Conservation (phyloP, 2,329 filamentous ascomycete genomes). For the Graphilbum fragrans region DNA sequence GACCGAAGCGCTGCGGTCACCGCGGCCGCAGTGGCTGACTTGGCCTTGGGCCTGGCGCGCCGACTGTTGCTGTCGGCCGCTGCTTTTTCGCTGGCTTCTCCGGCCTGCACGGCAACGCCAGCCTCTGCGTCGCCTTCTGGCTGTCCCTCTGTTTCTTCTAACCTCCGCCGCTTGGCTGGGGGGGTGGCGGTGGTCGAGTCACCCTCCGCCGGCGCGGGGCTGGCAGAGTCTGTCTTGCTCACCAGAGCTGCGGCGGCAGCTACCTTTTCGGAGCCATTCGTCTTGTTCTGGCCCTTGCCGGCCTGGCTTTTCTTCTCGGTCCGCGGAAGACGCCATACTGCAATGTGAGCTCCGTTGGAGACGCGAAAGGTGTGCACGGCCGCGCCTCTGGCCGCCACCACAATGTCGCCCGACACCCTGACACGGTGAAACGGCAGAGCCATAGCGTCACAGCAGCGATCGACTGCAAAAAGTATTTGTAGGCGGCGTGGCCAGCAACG, state of each 20-base stretch:
- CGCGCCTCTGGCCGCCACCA: constrained; percentile 65
- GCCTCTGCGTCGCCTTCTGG: background rate
- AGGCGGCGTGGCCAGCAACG: no score
- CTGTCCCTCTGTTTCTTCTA: constrained; percentile 14
- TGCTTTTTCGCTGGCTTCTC: background rate
- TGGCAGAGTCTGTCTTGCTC: no score
- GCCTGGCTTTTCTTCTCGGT: constrained; percentile 14
- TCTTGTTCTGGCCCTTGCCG: constrained; percentile 13
- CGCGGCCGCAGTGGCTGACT: background rate
- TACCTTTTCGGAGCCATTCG: constrained; percentile 1
- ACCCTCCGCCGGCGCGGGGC: background rate
- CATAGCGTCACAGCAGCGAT: constrained; percentile 3
- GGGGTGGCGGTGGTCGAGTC: background rate
- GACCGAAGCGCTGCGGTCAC: constrained; percentile 17
- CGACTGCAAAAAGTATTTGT: no score
- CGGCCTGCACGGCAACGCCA: background rate
- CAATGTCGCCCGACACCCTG: constrained; percentile 36
- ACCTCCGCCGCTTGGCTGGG: constrained; percentile 5
- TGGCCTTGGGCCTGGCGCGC: background rate
- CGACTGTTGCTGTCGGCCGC: constrained; percentile 14
- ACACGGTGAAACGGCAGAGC: constrained; percentile 53
- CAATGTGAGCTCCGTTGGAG: constrained; percentile 43
- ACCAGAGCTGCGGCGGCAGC: constrained; percentile 13
- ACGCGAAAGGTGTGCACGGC: constrained; percentile 57
- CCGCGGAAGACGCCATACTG: constrained; percentile 45